Evolutionary conservation across 2,329 filamentous ascomycete species (phyloP), one percentile per base, ranked within the genome.

Genomic region (Elsinoe necatrix): DNA sequence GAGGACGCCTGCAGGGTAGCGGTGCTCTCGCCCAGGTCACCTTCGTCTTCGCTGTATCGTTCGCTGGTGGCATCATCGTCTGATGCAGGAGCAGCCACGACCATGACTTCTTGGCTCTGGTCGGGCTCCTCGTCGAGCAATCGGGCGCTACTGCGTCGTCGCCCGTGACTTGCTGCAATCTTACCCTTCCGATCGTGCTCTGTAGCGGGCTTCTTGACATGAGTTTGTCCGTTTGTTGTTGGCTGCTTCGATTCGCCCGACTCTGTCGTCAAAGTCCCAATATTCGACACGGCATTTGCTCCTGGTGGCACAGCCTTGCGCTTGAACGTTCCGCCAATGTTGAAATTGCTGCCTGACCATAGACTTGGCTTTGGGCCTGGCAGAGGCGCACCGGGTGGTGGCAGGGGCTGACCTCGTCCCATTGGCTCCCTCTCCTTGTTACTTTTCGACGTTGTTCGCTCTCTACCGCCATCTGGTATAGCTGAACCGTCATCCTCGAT

Each of bases 361-460:
- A 62, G 59, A 18, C 61, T 62, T 43, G 66, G 65, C 47, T 63
- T 62, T 35, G 67, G 67, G 7, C 68, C 67, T 9, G 90, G 89
- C 1, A 95, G 76, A 2, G 90, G 89, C 43, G 80, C 84, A 1
- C 89, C 90, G 1, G 86, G 87, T 7, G 89, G 89, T 47, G 89
- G 89, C 16, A 95, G 74, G 1, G 89, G 89, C 63, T 86, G 85
- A 0, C 89, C 89, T 37, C 89, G 80, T 1, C 90, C 90, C 75
- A 95, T 89, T 1, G 89, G 89, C 63, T 88, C 59, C 31, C 58
- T 58, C 20, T 37, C 56, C 48, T 48, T 57, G 9, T 18, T 16
- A 2, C 11, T 7, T 27, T 39, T 37, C 12, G 29, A 16, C 2
- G 31, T 7, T 37, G 48, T 6, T 23, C n/a, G 16, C 14, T 18